Evolutionary conservation across 768 basidiomycete species (phyloP).

Genomic region (Boletus rubropictus): DNA sequence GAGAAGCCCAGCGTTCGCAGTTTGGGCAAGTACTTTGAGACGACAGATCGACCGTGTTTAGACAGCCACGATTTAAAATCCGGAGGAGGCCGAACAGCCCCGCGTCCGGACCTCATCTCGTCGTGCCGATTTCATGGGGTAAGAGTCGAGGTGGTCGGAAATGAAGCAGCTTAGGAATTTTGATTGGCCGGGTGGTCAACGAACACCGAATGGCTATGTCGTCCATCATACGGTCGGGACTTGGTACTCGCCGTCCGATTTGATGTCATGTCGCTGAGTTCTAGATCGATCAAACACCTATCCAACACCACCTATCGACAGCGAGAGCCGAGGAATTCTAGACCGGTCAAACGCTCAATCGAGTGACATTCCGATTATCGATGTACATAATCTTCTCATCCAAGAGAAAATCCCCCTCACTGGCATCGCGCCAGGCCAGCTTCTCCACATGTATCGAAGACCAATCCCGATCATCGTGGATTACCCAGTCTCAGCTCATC

Average conservation of each 20-base stretch:
- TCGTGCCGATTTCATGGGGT: conserved; percentile 53
- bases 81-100: conserved; percentile 52
- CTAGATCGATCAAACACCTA: conserved; percentile 3
- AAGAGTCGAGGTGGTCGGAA: conserved; percentile 71
- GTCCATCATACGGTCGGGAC: too few relatives aligned
- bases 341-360: conserved; percentile 6
- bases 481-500: conserved; percentile 9
- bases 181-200: neutral
- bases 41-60: too few relatives aligned
- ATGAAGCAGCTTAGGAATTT: conserved; percentile 20
- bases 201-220: too few relatives aligned
- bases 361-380: conserved; percentile 16
- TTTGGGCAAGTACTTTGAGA: too few relatives aligned
- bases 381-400: conserved; percentile 11
- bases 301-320: neutral
- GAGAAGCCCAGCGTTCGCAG: too few relatives aligned
- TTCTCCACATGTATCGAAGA: conserved; percentile 28
- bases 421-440: conserved; percentile 5
- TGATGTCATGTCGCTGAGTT: neutral
- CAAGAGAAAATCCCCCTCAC: conserved; percentile 12
- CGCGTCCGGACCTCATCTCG: conserved; percentile 49
- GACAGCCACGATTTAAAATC: conserved; percentile 45
- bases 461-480: conserved; percentile 13
- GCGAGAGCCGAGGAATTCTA: conserved; percentile 14
- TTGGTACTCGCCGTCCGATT: too few relatives aligned